Percentiles rank a stretch among this genome's conserved stretches.
These are phyloP conservation scores for Yarrowia galli DNA, from an alignment of 1,139 yeast species.

Conservation along the genomic window DNA sequence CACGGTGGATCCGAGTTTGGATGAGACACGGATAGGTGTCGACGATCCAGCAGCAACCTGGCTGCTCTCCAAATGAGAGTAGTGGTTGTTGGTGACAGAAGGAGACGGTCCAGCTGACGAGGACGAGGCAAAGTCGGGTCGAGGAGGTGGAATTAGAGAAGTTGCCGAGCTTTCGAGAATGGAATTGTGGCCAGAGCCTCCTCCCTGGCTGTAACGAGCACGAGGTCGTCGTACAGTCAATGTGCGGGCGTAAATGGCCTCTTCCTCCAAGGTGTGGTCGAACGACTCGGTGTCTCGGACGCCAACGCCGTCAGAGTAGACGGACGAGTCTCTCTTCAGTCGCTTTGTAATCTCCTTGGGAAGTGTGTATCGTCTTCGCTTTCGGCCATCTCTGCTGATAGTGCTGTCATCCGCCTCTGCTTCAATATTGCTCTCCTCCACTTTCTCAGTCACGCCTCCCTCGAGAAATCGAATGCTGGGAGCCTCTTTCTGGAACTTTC, in stretches of 20 bases:
- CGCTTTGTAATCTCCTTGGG: constrained; percentile 23
- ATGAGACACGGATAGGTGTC: constrained; percentile 6
- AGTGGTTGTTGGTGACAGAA: not conserved
- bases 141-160: constrained; percentile 2
- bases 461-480: constrained; percentile 3
- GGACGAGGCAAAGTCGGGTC: constrained; percentile 2
- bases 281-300: constrained; percentile 10
- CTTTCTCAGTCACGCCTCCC: not conserved
- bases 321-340: constrained; percentile 30
- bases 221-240: constrained; percentile 11
- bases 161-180: constrained; percentile 19
- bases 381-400: not conserved
- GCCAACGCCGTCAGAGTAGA: constrained; percentile 9
- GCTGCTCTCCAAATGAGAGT: constrained; percentile 5
- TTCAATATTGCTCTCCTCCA: not conserved
- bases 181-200: constrained; percentile 10
- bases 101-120: not conserved
- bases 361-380: constrained; percentile 8
- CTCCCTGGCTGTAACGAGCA: not conserved
- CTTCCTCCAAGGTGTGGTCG: constrained; percentile 12
- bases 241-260: constrained; percentile 15
- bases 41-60: constrained; percentile 14
- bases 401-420: not conserved
- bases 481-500: constrained; percentile 2
- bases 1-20: not conserved